A percentile compares a stretch with the other conserved stretches of the same genome.
Evolutionary conservation across 1,139 yeast genomes (phyloP).

Genomic region (Pichia cactophila): DNA sequence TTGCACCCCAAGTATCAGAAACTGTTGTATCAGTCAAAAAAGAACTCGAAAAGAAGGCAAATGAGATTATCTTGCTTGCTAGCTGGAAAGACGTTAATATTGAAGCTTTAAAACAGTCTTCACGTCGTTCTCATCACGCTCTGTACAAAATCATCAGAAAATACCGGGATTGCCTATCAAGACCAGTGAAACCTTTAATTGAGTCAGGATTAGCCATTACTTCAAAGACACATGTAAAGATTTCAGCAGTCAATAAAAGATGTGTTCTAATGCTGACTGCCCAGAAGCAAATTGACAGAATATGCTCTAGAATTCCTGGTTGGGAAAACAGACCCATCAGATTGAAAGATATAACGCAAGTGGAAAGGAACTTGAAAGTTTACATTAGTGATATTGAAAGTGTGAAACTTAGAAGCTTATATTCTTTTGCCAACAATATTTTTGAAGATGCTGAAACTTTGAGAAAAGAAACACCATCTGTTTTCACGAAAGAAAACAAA

Average conservation of each 20-base stretch:
- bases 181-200: slow-evolving; percentile 47
- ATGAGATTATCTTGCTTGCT: slow-evolving; percentile 79
- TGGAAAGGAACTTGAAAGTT: slow-evolving; percentile 49
- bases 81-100: slow-evolving; percentile 97
- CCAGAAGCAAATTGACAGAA: slow-evolving; percentile 11
- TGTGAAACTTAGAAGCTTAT: slow-evolving; percentile 34
- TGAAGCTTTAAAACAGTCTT: slow-evolving; percentile 89
- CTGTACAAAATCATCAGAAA: slow-evolving; percentile 80
- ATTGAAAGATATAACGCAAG: slow-evolving; percentile 40
- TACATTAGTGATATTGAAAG: slow-evolving; percentile 35
- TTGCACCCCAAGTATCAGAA: slow-evolving; percentile 40
- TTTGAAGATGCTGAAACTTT: slow-evolving; percentile 54
- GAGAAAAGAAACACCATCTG: slow-evolving; percentile 69
- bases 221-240: slow-evolving; percentile 11
- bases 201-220: slow-evolving; percentile 48
- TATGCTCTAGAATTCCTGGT: slow-evolving; percentile 20
- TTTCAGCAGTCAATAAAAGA: background rate
- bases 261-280: slow-evolving; percentile 11
- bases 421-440: slow-evolving; percentile 48
- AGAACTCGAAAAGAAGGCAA: slow-evolving; percentile 65
- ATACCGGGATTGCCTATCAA: slow-evolving; percentile 58
- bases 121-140: slow-evolving; percentile 76
- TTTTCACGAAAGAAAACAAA: slow-evolving; percentile 65
- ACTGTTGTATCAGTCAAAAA: slow-evolving; percentile 41
- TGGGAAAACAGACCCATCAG: slow-evolving; percentile 17